Conservation (phyloP, 495 filamentous ascomycete genomes). For the Penicillium canescens region DNA sequence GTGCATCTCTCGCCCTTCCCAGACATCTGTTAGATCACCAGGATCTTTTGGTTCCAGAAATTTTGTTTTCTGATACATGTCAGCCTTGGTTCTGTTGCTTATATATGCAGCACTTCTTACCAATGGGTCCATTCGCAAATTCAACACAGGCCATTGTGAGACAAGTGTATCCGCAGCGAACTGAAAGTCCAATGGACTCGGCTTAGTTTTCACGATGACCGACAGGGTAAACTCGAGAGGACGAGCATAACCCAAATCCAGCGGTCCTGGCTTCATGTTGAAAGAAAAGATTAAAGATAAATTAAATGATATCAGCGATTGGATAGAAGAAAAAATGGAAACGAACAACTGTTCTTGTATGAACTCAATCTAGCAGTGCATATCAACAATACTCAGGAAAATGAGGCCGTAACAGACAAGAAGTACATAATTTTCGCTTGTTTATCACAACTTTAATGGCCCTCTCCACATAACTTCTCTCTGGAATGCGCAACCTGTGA, state of each 20-base stretch:
- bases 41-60: conserved; percentile 4
- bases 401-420: neutral
- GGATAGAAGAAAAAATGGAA: neutral
- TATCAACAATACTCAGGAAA: neutral
- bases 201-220: conserved; percentile 2
- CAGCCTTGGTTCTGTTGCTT: neutral
- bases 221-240: conserved; percentile 6
- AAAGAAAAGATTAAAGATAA: neutral
- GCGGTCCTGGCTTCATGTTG: conserved; percentile 4
- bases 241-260: conserved; percentile 9
- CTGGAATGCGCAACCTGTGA: conserved; percentile 2
- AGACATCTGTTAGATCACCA: conserved; percentile 3
- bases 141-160: conserved; percentile 9
- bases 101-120: neutral
- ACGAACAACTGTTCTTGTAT: neutral
- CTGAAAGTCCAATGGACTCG: conserved; percentile 9
- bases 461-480: conserved; percentile 1
- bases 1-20: neutral
- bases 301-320: neutral
- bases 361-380: neutral
- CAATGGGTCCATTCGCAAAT: conserved; percentile 5
- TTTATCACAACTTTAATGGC: neutral
- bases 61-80: conserved; percentile 5
- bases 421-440: neutral
- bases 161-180: conserved; percentile 8